Evolutionary conservation across 2,329 filamentous ascomycete genomes (phyloP), one percentile per base, ranked within the genome.

Genomic region (Sclerotinia subarctica): DNA sequence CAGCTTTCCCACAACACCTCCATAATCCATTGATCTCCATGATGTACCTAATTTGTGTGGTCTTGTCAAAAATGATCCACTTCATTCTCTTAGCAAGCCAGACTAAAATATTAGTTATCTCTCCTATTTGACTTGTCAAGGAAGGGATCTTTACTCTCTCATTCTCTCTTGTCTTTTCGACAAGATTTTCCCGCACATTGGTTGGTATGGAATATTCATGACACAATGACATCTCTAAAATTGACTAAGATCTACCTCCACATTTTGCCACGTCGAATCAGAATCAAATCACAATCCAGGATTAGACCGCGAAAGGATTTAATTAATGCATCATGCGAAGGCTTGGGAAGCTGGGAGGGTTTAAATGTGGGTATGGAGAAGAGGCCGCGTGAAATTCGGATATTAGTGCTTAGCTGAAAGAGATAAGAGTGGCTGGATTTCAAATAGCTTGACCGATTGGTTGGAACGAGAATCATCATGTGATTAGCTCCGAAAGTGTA

Each of bases 171-270:
- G 26, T 21, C 15, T 49, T 60, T 29, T 60, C 32, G 58, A 62
- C 29, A 49, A 46, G 26, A 24, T 49, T 10, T 10, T 10, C 13
- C 26, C 49, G 29, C 59, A 62, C 58, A 35, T 7, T 62, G 46
- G 46, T 4, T 42, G 54, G 5, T 35, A 26, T 58, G 54, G n/a
- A 58, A 51, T 62, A 38, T 19, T 26, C 13, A 63, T 63, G 59
- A 63, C 59, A 63, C 59, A 42, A 51, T 63, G 15, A 21, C 46
- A 63, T 52, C n/a, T 52, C 46, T 26, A 63, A 51, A 52, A 24
- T 19, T 8, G 46, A 63, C 15, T 26, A 63, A 63, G 59, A 63
- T 63, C 59, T 63, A 63, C 59, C 59, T 63, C 59, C 59, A 63
- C 59, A 63, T 51, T 62, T 51, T 38, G 46, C 46, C 59, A 63